Conservation (phyloP, 2,329 filamentous ascomycete species). For the Fusarium sp. region DNA sequence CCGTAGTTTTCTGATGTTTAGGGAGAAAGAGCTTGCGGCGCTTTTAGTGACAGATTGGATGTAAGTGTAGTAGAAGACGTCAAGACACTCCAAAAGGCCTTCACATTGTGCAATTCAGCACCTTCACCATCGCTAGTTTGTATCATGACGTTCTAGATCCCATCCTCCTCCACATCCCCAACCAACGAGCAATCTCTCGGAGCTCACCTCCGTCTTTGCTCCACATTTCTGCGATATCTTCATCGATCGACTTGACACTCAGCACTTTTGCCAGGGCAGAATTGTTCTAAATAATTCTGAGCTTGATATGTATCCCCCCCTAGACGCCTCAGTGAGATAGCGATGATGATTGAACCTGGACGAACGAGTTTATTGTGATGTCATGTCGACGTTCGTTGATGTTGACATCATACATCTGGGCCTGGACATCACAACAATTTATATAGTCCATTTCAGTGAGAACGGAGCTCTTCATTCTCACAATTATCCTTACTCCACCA, state of each 20-base stretch:
- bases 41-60: background rate
- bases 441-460: slow-evolving; percentile 7
- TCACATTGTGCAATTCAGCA: no score
- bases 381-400: slow-evolving; percentile 19
- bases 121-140: background rate
- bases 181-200: slow-evolving; percentile 25
- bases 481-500: background rate
- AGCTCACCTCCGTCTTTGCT: slow-evolving; percentile 25
- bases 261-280: background rate
- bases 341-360: slow-evolving; percentile 1
- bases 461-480: background rate
- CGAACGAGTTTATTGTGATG: slow-evolving; percentile 10
- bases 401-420: slow-evolving; percentile 28
- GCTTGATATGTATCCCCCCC: background rate
- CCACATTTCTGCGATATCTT: slow-evolving; percentile 27
- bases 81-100: background rate
- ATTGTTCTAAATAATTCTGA: background rate
- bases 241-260: slow-evolving; percentile 18
- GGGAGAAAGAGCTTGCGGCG: background rate
- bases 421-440: slow-evolving; percentile 1
- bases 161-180: slow-evolving; percentile 16
- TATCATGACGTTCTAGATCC: slow-evolving; percentile 25
- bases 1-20: background rate
- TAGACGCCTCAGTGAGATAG: background rate
- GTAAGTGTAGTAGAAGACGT: background rate